phyloP scores from a whole-genome alignment of 441 rosid species.

The Flueggea neowawraea region DNA sequence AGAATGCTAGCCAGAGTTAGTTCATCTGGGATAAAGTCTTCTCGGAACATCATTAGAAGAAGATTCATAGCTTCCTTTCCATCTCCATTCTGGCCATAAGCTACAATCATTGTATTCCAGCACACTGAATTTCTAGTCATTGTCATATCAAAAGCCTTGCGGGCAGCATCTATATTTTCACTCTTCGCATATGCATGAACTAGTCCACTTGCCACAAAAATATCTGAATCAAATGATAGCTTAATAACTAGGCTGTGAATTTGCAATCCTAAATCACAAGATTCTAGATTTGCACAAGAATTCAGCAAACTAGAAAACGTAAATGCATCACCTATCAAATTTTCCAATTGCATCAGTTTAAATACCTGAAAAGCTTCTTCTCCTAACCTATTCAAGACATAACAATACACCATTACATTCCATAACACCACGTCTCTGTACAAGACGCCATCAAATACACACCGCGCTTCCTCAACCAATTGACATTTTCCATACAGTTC shows the following conservation, averaged over 20 bases:
- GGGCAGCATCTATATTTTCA: constrained; percentile 35
- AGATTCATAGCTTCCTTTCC: constrained; percentile 53
- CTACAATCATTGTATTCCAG: constrained; percentile 58
- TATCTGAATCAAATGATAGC: constrained; percentile 41
- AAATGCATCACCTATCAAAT: constrained; percentile 34
- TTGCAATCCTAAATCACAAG: constrained; percentile 38
- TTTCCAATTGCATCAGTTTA: constrained; percentile 34
- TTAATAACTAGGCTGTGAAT: constrained; percentile 45
- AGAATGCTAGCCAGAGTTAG: constrained; percentile 48
- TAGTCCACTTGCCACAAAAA: constrained; percentile 52
- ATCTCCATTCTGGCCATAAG: constrained; percentile 45
- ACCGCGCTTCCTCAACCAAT: constrained; percentile 36
- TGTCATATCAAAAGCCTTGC: constrained; percentile 48
- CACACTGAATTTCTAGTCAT: constrained; percentile 43
- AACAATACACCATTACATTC: constrained; percentile 58
- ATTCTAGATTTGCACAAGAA: constrained; percentile 33
- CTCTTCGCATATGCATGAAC: constrained; percentile 57
- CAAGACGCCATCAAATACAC: constrained; percentile 36
- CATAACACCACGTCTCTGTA: constrained; percentile 51
- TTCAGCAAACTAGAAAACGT: constrained; percentile 62
- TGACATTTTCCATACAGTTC: constrained; percentile 70
- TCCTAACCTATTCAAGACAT: constrained; percentile 40
- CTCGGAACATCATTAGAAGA: constrained; percentile 36
- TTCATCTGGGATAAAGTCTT: constrained; percentile 49
- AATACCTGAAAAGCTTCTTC: constrained; percentile 42